Percentiles rank a stretch among this genome's conserved stretches.
Conservation (phyloP, 495 filamentous ascomycete species). For the Corynascus novoguineensis region DNA sequence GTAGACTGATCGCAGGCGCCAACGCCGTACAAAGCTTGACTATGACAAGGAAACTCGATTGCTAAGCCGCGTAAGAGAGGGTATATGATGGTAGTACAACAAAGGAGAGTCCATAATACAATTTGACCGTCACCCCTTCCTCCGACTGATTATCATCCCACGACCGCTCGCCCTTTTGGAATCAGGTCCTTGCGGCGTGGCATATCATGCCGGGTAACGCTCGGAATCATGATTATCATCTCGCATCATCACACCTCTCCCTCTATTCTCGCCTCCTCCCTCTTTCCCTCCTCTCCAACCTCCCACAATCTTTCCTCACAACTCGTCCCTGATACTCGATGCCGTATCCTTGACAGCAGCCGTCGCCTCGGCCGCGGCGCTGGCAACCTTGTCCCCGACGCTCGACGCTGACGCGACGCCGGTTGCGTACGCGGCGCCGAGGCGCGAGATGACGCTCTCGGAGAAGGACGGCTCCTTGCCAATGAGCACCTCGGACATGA, state of each 20-base stretch:
- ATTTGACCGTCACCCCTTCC: background rate
- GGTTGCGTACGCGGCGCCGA: slow-evolving; percentile 55
- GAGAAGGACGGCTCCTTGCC: slow-evolving; percentile 79
- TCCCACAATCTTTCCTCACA: slow-evolving; percentile 33
- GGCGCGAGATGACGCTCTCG: slow-evolving; percentile 68
- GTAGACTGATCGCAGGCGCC: background rate
- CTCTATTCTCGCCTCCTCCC: background rate
- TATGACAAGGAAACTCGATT: background rate
- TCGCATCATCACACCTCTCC: background rate
- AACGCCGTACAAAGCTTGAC: background rate
- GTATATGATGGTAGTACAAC: slow-evolving; percentile 9
- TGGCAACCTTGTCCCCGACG: slow-evolving; percentile 31
- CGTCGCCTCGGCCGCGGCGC: slow-evolving; percentile 35
- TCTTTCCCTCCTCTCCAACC: background rate
- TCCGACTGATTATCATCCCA: background rate
- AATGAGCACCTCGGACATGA: slow-evolving; percentile 69
- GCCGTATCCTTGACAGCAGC: slow-evolving; percentile 45
- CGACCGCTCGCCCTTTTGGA: background rate
- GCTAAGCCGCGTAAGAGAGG: slow-evolving; percentile 5
- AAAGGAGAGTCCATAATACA: slow-evolving; percentile 12
- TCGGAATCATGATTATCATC: slow-evolving; percentile 16
- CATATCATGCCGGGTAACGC: background rate
- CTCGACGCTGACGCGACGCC: slow-evolving; percentile 31
- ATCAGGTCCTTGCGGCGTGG: background rate
- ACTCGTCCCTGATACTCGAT: slow-evolving; percentile 47